Evolutionary conservation across 1,139 yeast species (phyloP).

Genomic region (Scheffersomyces titani): DNA sequence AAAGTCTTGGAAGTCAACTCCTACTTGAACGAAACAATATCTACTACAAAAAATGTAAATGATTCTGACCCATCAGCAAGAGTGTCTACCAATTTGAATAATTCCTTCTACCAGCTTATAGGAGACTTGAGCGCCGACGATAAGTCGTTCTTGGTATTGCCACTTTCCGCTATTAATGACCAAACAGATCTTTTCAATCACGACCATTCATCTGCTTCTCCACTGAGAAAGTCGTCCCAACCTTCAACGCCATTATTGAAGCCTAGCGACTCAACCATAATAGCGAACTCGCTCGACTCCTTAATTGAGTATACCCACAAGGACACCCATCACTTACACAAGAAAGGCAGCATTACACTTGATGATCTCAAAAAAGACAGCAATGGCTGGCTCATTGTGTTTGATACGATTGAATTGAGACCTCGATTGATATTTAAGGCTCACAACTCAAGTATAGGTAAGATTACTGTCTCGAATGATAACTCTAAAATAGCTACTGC

Average conservation of each 20-base stretch:
- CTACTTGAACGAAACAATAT: not conserved
- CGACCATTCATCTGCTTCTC: conserved; percentile 8
- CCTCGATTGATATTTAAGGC: conserved; percentile 63
- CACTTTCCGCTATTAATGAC: conserved; percentile 27
- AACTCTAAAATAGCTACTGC: conserved; percentile 65
- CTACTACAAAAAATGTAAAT: not conserved
- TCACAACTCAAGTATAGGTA: conserved; percentile 54
- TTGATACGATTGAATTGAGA: conserved; percentile 57
- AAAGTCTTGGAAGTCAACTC: conserved; percentile 60
- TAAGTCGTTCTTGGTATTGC: conserved; percentile 46
- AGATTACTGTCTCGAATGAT: conserved; percentile 50
- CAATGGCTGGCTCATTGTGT: conserved; percentile 51
- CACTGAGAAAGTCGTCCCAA: conserved; percentile 4
- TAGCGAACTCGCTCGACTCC: conserved; percentile 9
- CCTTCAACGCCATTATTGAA: conserved; percentile 13
- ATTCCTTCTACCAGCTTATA: conserved; percentile 16
- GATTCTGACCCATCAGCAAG: not conserved
- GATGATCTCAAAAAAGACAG: conserved; percentile 26
- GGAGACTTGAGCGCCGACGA: conserved; percentile 56
- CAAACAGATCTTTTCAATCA: conserved; percentile 32
- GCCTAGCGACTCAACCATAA: conserved; percentile 20
- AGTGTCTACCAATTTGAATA: conserved; percentile 2
- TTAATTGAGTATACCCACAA: conserved; percentile 25
- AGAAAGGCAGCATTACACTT: conserved; percentile 18
- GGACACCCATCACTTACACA: conserved; percentile 8